Evolutionary conservation across 129 eudicot genomes (phyloP), one percentile per base, ranked within the genome.

Genomic region (Heracleum sosnowskyi): DNA sequence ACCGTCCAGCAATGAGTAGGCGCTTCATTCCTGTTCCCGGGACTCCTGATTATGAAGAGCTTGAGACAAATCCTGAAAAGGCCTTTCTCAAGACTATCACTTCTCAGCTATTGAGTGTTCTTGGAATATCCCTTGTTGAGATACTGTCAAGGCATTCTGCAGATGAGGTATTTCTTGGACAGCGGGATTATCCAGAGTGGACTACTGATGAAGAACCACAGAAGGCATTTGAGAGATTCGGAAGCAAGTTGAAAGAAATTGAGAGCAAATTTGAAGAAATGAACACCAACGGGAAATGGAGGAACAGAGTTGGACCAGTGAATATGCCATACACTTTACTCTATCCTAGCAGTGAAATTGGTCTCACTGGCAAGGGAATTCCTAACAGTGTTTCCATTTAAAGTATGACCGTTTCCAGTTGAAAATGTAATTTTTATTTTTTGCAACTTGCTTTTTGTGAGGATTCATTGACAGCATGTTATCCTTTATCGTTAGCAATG

Each of bases 321-420:
- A 73, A 88, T 81, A 75, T 92, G 89, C 93, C 93, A 4, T 92
- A 92, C 84, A 90, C 96, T 77, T 84, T 90, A 88, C 79, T 92
- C 20, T 86, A 79, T 83, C 97, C 97, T 7, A 88, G 86, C 63
- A 86, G 96, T 60, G 90, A 79, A 2, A 37, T 34, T 17, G 97
- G 97, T 20, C 91, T 92, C 64, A 92, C 97, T 29, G 96, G 93
- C 73, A 87, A 87, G n/a, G 97, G 96, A 18, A 92, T 92, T 84
- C 97, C 97, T 11, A 92, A 92, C 71, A 92, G 97, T 74, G 84
- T 92, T 26, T 86, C 97, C 2, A 90, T 92, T 26, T 92, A 82
- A 36, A 39, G 33, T 37, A 22, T 3, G 33, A 39, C 7, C 75
- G 4, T 22, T 37, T 69, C n/a, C 31, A 36, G 18, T 64, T 64